Percentiles rank a stretch among this genome's conserved stretches.
Evolutionary conservation across 2,329 filamentous ascomycete genomes (phyloP).

Genomic region (Aspergillus spinulosporus): DNA sequence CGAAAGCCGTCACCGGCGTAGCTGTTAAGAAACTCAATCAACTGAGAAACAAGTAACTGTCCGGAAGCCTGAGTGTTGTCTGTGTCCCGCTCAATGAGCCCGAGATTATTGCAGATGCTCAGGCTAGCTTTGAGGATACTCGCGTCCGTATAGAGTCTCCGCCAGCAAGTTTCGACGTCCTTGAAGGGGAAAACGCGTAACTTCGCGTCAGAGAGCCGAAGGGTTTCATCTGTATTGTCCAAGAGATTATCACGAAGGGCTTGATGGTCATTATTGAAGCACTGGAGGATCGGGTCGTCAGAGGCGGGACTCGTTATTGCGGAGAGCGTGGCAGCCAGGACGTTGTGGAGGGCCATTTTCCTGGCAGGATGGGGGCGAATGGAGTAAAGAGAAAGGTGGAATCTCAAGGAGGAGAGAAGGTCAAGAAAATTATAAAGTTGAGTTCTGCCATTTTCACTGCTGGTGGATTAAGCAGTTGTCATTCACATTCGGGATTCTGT

Average conservation of each 20-base stretch:
- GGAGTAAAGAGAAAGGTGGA: background rate
- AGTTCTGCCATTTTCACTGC: conserved; percentile 5
- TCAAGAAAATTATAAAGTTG: background rate
- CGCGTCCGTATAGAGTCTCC: conserved; percentile 59
- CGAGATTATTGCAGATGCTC: conserved; percentile 29
- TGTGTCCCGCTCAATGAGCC: conserved; percentile 12
- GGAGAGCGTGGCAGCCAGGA: conserved; percentile 28
- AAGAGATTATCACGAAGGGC: conserved; percentile 29
- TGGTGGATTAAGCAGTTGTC: background rate
- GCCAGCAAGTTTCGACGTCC: conserved; percentile 58
- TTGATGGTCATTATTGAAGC: conserved; percentile 28
- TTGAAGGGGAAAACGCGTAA: conserved; percentile 59
- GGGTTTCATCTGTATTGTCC: conserved; percentile 42
- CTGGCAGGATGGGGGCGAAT: background rate
- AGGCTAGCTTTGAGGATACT: conserved; percentile 50
- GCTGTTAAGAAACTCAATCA: conserved; percentile 21
- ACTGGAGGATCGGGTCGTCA: conserved; percentile 41
- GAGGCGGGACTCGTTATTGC: conserved; percentile 30
- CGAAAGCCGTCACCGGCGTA: conserved; percentile 13
- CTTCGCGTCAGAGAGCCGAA: conserved; percentile 53
- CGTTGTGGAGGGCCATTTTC: conserved; percentile 24
- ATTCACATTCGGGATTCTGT: background rate
- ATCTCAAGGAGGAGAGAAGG: background rate
- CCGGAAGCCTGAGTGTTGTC: background rate
- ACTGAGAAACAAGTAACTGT: background rate